Conservation (phyloP, 345 rosid species). For the Salix purpurea region DNA sequence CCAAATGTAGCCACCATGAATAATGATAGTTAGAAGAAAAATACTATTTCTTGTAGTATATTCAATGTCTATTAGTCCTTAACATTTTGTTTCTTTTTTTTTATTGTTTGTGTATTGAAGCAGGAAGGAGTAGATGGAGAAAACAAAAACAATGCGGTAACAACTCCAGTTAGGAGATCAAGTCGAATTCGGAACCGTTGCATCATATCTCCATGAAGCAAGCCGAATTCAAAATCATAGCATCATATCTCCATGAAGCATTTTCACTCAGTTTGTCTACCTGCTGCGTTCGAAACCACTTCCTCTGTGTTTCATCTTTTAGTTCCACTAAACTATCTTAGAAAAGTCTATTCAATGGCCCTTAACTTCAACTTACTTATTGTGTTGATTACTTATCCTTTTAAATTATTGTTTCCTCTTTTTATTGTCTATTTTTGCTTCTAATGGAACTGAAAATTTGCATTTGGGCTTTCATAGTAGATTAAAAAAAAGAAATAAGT, state of each 20-base stretch:
- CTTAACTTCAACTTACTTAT: not conserved
- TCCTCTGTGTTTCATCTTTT: slow-evolving; percentile 25
- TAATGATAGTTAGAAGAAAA: no score
- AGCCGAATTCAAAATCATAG: no score
- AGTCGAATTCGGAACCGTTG: slow-evolving; percentile 32
- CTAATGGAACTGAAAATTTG: no score
- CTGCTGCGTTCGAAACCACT: slow-evolving; percentile 14
- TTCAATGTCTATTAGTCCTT: no score
- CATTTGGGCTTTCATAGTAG: no score
- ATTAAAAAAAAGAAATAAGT: no score
- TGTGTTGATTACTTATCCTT: not conserved
- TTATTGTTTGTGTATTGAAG: slow-evolving; percentile 13
- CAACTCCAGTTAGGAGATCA: slow-evolving; percentile 47
- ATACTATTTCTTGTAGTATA: no score
- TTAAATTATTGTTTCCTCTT: no score
- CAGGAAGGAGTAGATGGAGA: slow-evolving; percentile 23
- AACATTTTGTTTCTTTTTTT: not conserved
- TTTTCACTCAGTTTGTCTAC: not conserved
- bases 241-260: no score
- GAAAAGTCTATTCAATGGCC: not conserved
- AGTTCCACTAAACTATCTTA: not conserved
- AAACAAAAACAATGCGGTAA: slow-evolving; percentile 1
- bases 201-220: slow-evolving; percentile 25
- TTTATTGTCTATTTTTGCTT: no score
- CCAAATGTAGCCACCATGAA: no score